Evolutionary conservation across 345 rosid genomes (phyloP), one percentile per base, ranked within the genome.

Genomic region (Psidium guajava): DNA sequence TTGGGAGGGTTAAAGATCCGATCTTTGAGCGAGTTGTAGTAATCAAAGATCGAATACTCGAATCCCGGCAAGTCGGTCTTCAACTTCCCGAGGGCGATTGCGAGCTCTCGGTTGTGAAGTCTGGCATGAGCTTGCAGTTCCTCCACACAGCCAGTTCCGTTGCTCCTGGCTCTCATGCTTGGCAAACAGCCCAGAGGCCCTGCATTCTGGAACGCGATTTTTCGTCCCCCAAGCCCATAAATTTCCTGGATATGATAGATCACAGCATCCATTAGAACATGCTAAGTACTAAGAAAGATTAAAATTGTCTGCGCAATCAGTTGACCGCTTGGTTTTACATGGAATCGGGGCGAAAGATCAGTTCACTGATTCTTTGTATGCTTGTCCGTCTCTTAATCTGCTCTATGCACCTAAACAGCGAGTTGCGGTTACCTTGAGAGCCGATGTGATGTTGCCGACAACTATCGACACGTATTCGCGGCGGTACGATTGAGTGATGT

Each of bases 171-270:
- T 85, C 77, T 89, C 25, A 14, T 1, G 24, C 4, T 20, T 52
- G 92, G 91, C 32, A 49, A 18, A 83, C 90, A 89, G 32, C 92
- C 91, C 22, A 89, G 69, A 2, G 90, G 88, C 25, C 83, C 88
- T 15, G 85, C 85, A 28, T 85, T 82, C 58, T 82, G 88, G 44
- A 85, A 58, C 10, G 88, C 86, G 22, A 90, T 75, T 58, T 90
- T 90, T 20, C 90, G 86, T 52, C 89, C 88, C 58, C 92, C 88
- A 13, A 82, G 57, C 15, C 44, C 81, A 51, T 82, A 50, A 5
- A 81, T 82, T 57, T 75, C 77, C 77, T 88, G 85, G 6, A 82
- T 28, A 53, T 77, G 85, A 5, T 8, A 82, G 5, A 86, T 28
- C 50, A 4, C 3, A 9, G 11, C 80, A 36, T 36, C 80, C 13